phyloP scores from a whole-genome alignment of 176 grass and related monocot species.

The Saccharum officinarum region DNA sequence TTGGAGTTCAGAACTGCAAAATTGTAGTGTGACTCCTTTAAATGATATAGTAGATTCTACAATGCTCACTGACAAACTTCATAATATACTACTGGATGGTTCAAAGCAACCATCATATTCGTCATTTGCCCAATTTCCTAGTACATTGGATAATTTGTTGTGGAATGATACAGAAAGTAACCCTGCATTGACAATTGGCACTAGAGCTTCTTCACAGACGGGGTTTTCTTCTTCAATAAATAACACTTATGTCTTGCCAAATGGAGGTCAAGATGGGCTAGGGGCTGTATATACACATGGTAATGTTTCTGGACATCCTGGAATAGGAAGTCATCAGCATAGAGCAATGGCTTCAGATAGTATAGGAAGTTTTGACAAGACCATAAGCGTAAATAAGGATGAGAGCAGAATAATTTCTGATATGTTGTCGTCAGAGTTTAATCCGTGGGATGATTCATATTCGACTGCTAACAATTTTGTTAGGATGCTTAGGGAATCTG shows the following conservation, averaged over 20 bases:
- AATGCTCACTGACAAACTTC: constrained; percentile 15
- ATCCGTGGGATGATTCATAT: constrained; percentile 88
- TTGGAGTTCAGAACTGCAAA: constrained; percentile 43
- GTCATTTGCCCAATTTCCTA: constrained; percentile 26
- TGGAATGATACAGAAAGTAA: constrained; percentile 39
- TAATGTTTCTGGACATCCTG: constrained; percentile 44
- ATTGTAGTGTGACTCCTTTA: constrained; percentile 6
- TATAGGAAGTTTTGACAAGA: constrained; percentile 55
- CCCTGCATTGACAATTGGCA: not conserved
- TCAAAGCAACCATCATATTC: constrained; percentile 28
- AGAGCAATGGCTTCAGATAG: constrained; percentile 34
- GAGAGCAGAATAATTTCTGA: constrained; percentile 88
- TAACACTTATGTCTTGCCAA: constrained; percentile 30
- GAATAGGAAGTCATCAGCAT: constrained; percentile 37
- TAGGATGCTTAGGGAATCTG: constrained; percentile 65
- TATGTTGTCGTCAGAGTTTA: constrained; percentile 83
- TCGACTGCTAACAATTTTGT: constrained; percentile 58
- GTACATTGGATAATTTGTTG: constrained; percentile 28
- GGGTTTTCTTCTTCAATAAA: constrained; percentile 23
- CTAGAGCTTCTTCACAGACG: constrained; percentile 25
- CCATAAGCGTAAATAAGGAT: constrained; percentile 69
- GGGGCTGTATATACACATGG: constrained; percentile 37
- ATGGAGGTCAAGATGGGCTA: constrained; percentile 42
- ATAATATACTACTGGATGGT: constrained; percentile 27
- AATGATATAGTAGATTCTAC: constrained; percentile 37